Conservation (phyloP, 345 rosid species). For the Populus nigra region DNA sequence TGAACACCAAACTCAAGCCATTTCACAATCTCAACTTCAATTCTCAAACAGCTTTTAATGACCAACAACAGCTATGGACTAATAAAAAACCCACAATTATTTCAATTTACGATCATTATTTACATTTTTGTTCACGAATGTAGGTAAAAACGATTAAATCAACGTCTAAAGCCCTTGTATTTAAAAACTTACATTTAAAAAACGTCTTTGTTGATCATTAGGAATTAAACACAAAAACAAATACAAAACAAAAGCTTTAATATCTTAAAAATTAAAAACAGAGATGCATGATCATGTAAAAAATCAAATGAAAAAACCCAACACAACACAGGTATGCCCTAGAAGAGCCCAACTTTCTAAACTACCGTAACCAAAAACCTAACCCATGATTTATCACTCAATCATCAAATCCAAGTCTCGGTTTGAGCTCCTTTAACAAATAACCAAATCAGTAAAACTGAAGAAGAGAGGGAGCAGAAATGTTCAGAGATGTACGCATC, state of each 20-base stretch:
- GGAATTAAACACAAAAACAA: background rate
- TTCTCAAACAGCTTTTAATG: background rate
- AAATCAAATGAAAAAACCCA: background rate
- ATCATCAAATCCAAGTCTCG: background rate
- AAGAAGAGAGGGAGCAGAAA: background rate
- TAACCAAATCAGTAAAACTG: background rate
- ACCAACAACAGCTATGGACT: background rate
- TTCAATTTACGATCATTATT: background rate
- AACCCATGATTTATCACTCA: background rate
- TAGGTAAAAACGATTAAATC: background rate
- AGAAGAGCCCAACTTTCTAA: background rate
- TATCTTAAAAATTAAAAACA: background rate
- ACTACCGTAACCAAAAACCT: background rate
- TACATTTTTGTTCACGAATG: background rate
- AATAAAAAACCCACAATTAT: background rate
- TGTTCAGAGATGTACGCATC: constrained; percentile 43
- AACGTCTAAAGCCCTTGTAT: background rate
- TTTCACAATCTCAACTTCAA: background rate
- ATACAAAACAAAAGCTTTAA: background rate
- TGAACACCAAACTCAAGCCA: background rate
- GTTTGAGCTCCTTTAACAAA: background rate
- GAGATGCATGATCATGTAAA: background rate
- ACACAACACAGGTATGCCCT: background rate
- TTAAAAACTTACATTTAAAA: background rate
- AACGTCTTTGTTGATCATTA: background rate